A percentile compares a stretch with the other conserved stretches of the same genome.
Evolutionary conservation across 768 basidiomycete species (phyloP).

Genomic region (Suillus hirtellus): DNA sequence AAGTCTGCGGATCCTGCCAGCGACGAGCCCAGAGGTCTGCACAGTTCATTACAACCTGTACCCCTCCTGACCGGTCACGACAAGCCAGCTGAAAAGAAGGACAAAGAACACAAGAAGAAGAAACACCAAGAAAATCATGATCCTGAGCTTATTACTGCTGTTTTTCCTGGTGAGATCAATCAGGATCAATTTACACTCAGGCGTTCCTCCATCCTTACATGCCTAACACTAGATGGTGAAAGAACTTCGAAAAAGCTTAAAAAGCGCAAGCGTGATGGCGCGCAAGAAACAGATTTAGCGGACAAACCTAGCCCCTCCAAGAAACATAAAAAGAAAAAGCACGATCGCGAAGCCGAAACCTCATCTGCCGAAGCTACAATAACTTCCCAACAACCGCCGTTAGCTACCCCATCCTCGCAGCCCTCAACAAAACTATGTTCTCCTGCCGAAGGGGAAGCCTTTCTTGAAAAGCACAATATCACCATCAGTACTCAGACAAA

Average conservation of each 20-base stretch:
- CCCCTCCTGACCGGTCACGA: constrained; percentile 14
- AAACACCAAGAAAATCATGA: too few species aligned
- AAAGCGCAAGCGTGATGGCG: constrained; percentile 26
- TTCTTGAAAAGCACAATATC: constrained; percentile 71
- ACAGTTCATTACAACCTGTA: background rate
- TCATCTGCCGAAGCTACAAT: constrained; percentile 15
- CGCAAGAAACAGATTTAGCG: constrained; percentile 7
- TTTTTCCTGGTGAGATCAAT: constrained; percentile 1
- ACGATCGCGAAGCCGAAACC: constrained; percentile 15
- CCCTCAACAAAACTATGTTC: constrained; percentile 28
- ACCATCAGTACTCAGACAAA: constrained; percentile 61
- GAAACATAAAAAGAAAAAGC: constrained; percentile 30
- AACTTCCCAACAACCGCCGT: constrained; percentile 19
- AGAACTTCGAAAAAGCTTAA: constrained; percentile 15
- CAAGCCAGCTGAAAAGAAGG: constrained; percentile 30
- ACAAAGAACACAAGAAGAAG: constrained; percentile 40
- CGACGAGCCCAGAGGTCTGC: constrained; percentile 28
- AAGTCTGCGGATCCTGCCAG: constrained; percentile 9
- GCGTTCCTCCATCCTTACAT: background rate
- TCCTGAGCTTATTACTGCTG: too few species aligned
- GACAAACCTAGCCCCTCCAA: constrained; percentile 19
- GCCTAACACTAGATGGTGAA: constrained; percentile 5
- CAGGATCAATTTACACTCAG: background rate
- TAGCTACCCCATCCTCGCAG: constrained; percentile 17
- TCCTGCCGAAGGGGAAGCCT: constrained; percentile 54